These are phyloP conservation scores for Acanthamoeba healyi DNA, from an alignment of 208 protist genomes.

Conservation along the genomic window DNA sequence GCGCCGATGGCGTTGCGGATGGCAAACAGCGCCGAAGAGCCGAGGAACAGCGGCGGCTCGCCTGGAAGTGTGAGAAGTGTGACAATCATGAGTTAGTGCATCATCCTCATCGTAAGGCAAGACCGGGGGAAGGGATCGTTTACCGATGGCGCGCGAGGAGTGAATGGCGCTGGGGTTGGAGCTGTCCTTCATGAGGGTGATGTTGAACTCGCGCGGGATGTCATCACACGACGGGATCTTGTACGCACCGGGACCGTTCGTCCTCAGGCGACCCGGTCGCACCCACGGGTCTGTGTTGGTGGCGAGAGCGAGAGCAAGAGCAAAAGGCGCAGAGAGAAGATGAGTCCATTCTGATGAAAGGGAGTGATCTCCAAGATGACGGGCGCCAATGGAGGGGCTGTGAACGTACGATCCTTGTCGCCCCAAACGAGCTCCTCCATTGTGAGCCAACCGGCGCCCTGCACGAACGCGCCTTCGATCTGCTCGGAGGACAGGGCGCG, in stretches of 20 bases:
- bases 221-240: slow-evolving; percentile 91
- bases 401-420: slow-evolving; percentile 61
- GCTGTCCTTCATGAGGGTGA: slow-evolving; percentile 87
- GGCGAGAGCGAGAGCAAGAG: slow-evolving; percentile 4
- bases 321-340: too few species aligned
- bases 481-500: not conserved
- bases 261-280: slow-evolving; percentile 70
- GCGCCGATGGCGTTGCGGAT: slow-evolving; percentile 90
- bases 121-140: not conserved
- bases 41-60: slow-evolving; percentile 94
- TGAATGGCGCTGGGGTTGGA: slow-evolving; percentile 84
- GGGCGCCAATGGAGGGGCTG: not conserved
- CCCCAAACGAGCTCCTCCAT: slow-evolving; percentile 87
- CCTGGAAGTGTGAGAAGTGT: slow-evolving; percentile 22
- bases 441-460: slow-evolving; percentile 89
- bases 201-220: slow-evolving; percentile 91
- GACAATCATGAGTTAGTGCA: not conserved
- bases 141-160: slow-evolving; percentile 79
- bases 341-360: too few species aligned
- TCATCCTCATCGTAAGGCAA: not conserved
- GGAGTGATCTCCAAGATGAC: too few species aligned
- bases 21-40: slow-evolving; percentile 90
- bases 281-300: slow-evolving; percentile 62
- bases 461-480: slow-evolving; percentile 90
- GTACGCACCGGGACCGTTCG: slow-evolving; percentile 85